Evolutionary conservation across 2,329 filamentous ascomycete genomes (phyloP), one percentile per base, ranked within the genome.

Genomic region (Ceratocystis alfenasii): DNA sequence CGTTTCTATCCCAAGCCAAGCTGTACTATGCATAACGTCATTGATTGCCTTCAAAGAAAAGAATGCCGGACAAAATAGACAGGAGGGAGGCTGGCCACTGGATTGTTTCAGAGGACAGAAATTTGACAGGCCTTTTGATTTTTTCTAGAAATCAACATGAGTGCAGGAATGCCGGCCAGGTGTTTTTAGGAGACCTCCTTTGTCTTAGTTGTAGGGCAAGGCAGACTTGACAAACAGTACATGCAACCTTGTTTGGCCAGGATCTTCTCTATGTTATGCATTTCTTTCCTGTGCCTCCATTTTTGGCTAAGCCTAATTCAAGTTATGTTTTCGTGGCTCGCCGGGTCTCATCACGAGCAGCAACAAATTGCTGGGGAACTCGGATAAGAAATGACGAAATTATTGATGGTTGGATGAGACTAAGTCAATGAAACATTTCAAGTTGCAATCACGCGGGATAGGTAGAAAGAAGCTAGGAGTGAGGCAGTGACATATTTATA

Each of bases 401-500:
- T 12, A 41, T 15, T 41, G 10, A 41, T 15, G 12, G 36, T 15
- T 41, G 12, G 36, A 41, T 41, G 36, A 41, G 36, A 41, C 36
- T 41, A 41, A 41, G 36, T 5, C 46, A 20, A 17, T n/a, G 46
- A 48, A 22, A 48, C 46, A 48, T 41, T 41, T 12, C 36, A 41
- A 41, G 36, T 15, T 41, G 10, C 10, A 41, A 41, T 41, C 36
- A 41, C 36, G 46, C 17, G 46, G 20, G n/a, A 48, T 48, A 20
- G 22, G 15, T 3, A 6, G 22, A 53, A 28, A 53, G 20, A 28
- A 28, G 48, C 48, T 53, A 53, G 48, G 48, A 53, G 17, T 25
- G 48, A 53, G 48, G 48, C 48, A 53, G 48, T 28, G 48, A 28
- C 25, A 22, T 53, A 53, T 28, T 53, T 53, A 53, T 53, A 53